Percentiles rank a stretch among this genome's conserved stretches.
phyloP scores from a whole-genome alignment of 306 rosid genomes.

The Betula pendula region DNA sequence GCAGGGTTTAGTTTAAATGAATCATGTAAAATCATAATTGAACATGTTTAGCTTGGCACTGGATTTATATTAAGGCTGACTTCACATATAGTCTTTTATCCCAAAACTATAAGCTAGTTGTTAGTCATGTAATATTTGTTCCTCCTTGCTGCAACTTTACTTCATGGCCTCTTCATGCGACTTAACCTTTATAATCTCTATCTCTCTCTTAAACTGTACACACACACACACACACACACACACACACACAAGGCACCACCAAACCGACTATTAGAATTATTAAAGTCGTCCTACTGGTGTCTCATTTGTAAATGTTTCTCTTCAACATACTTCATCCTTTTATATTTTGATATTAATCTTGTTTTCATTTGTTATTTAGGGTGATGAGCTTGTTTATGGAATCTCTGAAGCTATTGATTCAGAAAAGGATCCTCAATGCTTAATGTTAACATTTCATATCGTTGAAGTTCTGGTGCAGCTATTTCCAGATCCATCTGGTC shows the following conservation, averaged over 20 bases:
- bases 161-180: neutral
- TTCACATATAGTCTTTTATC: conserved; percentile 18
- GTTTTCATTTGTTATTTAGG: conserved; percentile 54
- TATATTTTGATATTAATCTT: conserved; percentile 7
- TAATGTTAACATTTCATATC: conserved; percentile 64
- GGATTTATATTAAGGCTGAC: neutral
- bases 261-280: neutral
- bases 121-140: conserved; percentile 4
- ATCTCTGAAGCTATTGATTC: conserved; percentile 84
- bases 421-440: conserved; percentile 94
- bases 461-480: conserved; percentile 59
- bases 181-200: too few relatives aligned
- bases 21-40: neutral
- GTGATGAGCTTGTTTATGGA: conserved; percentile 67
- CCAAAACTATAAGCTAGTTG: conserved; percentile 19
- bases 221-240: neutral
- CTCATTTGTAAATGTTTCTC: neutral
- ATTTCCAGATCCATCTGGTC: conserved; percentile 76
- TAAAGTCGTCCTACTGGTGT: neutral
- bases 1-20: neutral
- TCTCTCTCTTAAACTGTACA: neutral
- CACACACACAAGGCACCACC: neutral
- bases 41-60: neutral
- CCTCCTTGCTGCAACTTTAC: neutral
- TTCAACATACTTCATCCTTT: neutral